These are phyloP conservation scores for Selaginella moellendorffii DNA, from an alignment of 75 land plant species.

Conservation along the genomic window DNA sequence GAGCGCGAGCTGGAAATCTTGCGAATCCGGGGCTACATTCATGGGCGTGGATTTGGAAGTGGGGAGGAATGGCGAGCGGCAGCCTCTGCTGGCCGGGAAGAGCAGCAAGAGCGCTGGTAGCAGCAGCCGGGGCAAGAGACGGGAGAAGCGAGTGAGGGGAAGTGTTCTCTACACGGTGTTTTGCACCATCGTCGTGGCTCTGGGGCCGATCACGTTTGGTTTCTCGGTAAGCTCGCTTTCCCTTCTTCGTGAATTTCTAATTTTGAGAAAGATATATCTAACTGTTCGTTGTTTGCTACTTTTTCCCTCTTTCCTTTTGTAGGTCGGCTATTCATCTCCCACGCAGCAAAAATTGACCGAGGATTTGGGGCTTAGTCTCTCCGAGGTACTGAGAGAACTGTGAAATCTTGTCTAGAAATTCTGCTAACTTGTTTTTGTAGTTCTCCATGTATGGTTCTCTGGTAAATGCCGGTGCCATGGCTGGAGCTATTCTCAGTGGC, in stretches of 20 bases:
- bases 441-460: conserved; percentile 71
- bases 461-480: conserved; percentile 79
- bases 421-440: conserved; percentile 21
- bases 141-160: conserved; percentile 5
- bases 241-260: too few species aligned
- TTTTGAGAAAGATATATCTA: not conserved
- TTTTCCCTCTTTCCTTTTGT: not conserved
- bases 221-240: conserved; percentile 46
- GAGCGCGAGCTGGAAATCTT: too few species aligned
- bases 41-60: not conserved
- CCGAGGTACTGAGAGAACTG: conserved; percentile 41
- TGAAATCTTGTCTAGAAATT: not conserved
- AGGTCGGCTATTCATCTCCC: conserved; percentile 74
- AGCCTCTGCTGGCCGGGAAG: not conserved
- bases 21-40: too few species aligned
- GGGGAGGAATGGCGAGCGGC: not conserved
- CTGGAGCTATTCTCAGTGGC: conserved; percentile 79
- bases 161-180: conserved; percentile 26
- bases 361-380: conserved; percentile 45
- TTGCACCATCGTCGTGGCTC: conserved; percentile 76
- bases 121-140: not conserved
- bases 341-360: conserved; percentile 40
- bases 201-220: conserved; percentile 82
- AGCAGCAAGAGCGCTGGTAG: not conserved
- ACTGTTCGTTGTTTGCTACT: not conserved